Base-by-base conservation (phyloP, 345 rosid species). In the Microthlaspi erraticum region DNA sequence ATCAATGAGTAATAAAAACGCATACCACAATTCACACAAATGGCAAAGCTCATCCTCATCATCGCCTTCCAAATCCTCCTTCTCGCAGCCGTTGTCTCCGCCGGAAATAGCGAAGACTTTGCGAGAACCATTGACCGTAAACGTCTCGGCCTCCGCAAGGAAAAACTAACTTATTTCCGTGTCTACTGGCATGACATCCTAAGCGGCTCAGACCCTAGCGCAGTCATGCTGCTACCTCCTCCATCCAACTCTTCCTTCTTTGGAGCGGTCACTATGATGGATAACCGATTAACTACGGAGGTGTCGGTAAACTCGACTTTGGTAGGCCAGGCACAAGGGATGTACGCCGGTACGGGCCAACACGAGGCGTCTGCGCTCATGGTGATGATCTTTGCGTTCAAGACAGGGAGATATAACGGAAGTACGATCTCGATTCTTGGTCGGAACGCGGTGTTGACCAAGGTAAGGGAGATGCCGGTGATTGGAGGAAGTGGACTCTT, bases 401-500 rank as follows among this genome's bases (percentile, higher is more conserved):
- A 41, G 20, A 64, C 77, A 58, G 87, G 85, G 4, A 83, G 79
- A 57, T 81, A 81, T 54, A 81, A 79, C 36, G 83, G 85, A 2
- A 81, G 87, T 53, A 68, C 75, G 5, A 76, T 86, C 2, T 20
- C 83, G 2, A 68, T 86, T 11, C 70, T 86, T 6, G 88, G 88
- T 13, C 68, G 86, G 33, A 84, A 86, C 72, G 10, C 10, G 1
- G 75, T 83, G 20, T 68, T 79, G 6, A 61, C 81, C 0, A 49
- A 73, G 42, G 81, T 84, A 4, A 71, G 88, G 11, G 91, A 86
- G 76, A 82, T 86, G 86, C 86, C 86, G 17, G 85, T 86, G 64
- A 64, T 84, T 43, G 91, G 91, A 54, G 91, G 91, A 4, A 84
- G 83, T 41, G 86, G 88, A 7, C 74, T 82, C 20, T 86, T 86